Evolutionary conservation across 2,329 filamentous ascomycete species (phyloP), one percentile per base, ranked within the genome.

Genomic region (Colletotrichum camelliae): DNA sequence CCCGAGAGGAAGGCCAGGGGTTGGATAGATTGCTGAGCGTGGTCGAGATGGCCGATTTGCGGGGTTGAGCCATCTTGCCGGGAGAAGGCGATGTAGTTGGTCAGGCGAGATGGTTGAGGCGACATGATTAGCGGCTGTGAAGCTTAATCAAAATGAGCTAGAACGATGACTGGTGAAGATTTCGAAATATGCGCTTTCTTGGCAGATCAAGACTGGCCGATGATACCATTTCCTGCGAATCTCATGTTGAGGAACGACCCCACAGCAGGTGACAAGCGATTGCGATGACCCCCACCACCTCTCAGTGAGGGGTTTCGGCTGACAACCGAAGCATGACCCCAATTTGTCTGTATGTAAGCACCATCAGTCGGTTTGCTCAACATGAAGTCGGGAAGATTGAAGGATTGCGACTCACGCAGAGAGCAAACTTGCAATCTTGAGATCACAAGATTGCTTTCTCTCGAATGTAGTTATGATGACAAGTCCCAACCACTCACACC

Each of bases 1-100:
- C 89, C 89, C 4, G 88, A 89, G 7, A 77, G 68, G 77, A 88
- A 89, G 5, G 82, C 81, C 16, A 90, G 80, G 3, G 88, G 88
- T 6, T 83, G 84, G 33, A 90, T 79, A 3, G 37, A 64, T 27
- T 62, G 55, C 15, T 27, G 21, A 8, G 27, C 37, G 15, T 33
- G 39, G 62, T 75, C 69, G 1, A 75, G 39, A 21, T 75, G 73
- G 24, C 73, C 73, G 13, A 75, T 58, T 15, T 58, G 55, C 24
- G 69, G 72, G 37, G 39, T 18, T 6, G 33, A 16, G 31, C 33
- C 62, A 24, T 35, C 62, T 21, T 15, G 55, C 13, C 57, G 55
- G 9, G 16, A 43, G 33, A 67, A 75, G 39, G 69, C 61, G 5
- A 62, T 16, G 62, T 72, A 75, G 69, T 64, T 72, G 10, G 62